Percentiles rank a stretch among this genome's conserved stretches.
phyloP scores from a whole-genome alignment of 2,329 filamentous ascomycete genomes.

The Cercospora zeae-maydis region DNA sequence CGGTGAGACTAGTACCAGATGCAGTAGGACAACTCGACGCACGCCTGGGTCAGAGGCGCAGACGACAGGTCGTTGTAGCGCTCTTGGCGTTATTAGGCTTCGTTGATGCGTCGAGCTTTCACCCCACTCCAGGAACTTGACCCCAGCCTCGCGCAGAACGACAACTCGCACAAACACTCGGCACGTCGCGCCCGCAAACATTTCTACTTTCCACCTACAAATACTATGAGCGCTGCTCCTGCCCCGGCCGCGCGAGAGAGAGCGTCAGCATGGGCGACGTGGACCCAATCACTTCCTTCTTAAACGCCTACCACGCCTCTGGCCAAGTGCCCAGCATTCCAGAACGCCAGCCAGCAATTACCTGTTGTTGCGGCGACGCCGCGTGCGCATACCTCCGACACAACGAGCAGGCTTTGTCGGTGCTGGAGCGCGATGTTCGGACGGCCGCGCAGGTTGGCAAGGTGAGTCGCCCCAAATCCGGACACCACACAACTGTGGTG shows the following conservation, averaged over 20 bases:
- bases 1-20: background rate
- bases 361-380: constrained; percentile 79
- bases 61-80: background rate
- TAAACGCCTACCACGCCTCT: constrained; percentile 3
- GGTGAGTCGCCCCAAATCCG: constrained; percentile 56
- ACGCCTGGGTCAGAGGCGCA: constrained; percentile 3
- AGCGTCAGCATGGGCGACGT: constrained; percentile 8
- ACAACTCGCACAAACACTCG: background rate
- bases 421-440: constrained; percentile 81
- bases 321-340: constrained; percentile 20
- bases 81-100: constrained; percentile 4
- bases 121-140: constrained; percentile 1
- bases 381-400: constrained; percentile 78
- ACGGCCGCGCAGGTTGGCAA: constrained; percentile 85
- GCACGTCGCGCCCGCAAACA: background rate
- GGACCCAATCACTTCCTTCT: constrained; percentile 10
- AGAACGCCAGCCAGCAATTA: constrained; percentile 11
- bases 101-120: constrained; percentile 1
- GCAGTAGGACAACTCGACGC: background rate
- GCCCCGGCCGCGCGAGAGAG: background rate
- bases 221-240: constrained; percentile 7
- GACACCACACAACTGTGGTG: constrained; percentile 28
- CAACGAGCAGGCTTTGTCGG: constrained; percentile 73
- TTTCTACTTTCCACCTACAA: background rate
- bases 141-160: constrained; percentile 1